Evolutionary conservation across 2,329 filamentous ascomycete species (phyloP), one percentile per base, ranked within the genome.

Genomic region (Cucurbitaria berberidis): DNA sequence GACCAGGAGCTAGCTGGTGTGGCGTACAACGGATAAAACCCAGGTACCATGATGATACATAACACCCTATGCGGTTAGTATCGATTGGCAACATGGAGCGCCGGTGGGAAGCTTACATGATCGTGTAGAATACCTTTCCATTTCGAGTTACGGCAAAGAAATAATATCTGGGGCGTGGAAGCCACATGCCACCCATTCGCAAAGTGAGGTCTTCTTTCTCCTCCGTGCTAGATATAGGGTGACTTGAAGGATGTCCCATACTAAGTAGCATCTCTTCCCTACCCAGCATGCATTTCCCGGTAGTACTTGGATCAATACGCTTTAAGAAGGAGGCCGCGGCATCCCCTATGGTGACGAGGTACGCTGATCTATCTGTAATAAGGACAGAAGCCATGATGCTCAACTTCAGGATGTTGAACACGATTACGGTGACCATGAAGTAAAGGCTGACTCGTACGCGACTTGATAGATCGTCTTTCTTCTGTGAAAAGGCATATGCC

Each of bases 321-420:
- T 53, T 15, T n/a, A 69, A 38, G 18, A 64, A 66, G 0, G 63
- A 63, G 3, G 53, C 57, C 5, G 50, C 35, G 0, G 53, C 57
- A 27, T 67, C 64, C 10, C 64, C 66, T 0, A 63, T 21, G 0
- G 63, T 69, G 15, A 69, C 53, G 1, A 66, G 16, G 11, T 60
- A 60, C 5, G 53, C 42, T 6, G 46, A 45, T 5, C 32, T n/a
- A 10, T 62, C 53, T 19, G 39, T 55, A 7, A 51, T 22, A 1
- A 62, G 35, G 4, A 57, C 49, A 8, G 26, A 52, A 1, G 61
- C 10, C 54, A 68, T 64, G 10, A 52, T 50, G 15, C 36, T 10
- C 0, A 63, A 44, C 35, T 68, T 68, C 9, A 63, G 13, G 8
- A 48, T 13, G 32, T 68, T 67, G 49, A 52, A 61, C 5, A 54